Evolutionary conservation across 2,329 filamentous ascomycete genomes (phyloP).

Genomic region (Colletotrichum lentis): DNA sequence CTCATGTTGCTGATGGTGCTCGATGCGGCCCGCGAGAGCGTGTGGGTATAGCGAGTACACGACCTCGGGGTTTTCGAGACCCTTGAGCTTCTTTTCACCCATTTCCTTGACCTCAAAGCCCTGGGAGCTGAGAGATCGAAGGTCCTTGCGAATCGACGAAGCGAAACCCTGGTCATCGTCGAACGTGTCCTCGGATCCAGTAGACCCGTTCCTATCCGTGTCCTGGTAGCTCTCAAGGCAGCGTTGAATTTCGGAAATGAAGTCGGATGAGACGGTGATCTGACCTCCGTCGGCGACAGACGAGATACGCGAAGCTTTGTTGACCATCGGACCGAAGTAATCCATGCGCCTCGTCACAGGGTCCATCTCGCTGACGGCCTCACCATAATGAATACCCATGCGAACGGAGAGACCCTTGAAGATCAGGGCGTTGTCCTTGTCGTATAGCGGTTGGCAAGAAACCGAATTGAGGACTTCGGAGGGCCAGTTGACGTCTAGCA

Average conservation of each 20-base stretch:
- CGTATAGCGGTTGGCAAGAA: slow-evolving; percentile 81
- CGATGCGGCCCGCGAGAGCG: slow-evolving; percentile 80
- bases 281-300: slow-evolving; percentile 95
- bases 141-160: slow-evolving; percentile 83
- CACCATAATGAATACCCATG: slow-evolving; percentile 97
- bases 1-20: slow-evolving; percentile 67
- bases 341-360: slow-evolving; percentile 98
- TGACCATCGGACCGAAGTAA: slow-evolving; percentile 99
- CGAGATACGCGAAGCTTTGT: slow-evolving; percentile 92
- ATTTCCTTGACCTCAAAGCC: slow-evolving; percentile 98
- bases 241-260: slow-evolving; percentile 93
- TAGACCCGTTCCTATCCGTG: slow-evolving; percentile 73
- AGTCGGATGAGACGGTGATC: slow-evolving; percentile 95
- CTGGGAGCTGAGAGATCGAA: slow-evolving; percentile 85
- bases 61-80: slow-evolving; percentile 94
- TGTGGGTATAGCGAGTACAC: slow-evolving; percentile 97
- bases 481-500: slow-evolving; percentile 92
- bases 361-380: slow-evolving; percentile 92
- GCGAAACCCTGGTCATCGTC: slow-evolving; percentile 78
- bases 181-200: slow-evolving; percentile 72
- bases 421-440: slow-evolving; percentile 86
- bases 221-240: slow-evolving; percentile 91
- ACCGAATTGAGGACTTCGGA: slow-evolving; percentile 88
- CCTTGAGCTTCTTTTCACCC: slow-evolving; percentile 94
- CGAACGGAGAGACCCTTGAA: slow-evolving; percentile 94